Conservation (phyloP, 176 grass and related monocot species). For the Sorghum bicolor region DNA sequence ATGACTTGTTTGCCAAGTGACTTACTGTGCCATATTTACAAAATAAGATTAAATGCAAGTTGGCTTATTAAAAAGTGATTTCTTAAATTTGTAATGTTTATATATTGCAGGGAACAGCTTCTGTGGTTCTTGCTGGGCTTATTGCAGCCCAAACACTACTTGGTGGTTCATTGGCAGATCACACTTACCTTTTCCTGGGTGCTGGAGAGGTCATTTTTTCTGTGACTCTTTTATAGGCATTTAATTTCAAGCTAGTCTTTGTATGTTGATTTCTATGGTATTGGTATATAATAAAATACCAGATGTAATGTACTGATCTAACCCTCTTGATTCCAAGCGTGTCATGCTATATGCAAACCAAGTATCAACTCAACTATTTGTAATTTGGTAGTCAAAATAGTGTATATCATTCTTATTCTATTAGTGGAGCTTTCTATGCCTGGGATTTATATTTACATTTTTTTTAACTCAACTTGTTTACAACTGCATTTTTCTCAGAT, state of each 20-base stretch:
- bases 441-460: constrained; percentile 8
- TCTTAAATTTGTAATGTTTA: constrained; percentile 10
- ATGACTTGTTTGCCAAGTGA: constrained; percentile 11
- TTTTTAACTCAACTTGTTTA: neutral
- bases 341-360: neutral
- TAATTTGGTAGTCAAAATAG: constrained; percentile 13
- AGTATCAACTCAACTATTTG: neutral
- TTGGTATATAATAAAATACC: neutral
- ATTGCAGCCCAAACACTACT: constrained; percentile 73
- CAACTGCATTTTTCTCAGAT: neutral
- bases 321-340: neutral
- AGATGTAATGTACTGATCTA: neutral
- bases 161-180: constrained; percentile 77
- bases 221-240: neutral
- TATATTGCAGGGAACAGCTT: constrained; percentile 78
- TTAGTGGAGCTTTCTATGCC: neutral
- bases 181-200: constrained; percentile 92
- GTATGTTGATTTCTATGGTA: neutral
- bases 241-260: neutral
- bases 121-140: constrained; percentile 90
- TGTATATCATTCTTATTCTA: neutral
- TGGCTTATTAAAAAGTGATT: constrained; percentile 4
- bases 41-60: constrained; percentile 10
- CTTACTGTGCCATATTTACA: constrained; percentile 12
- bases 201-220: constrained; percentile 78